These are phyloP conservation scores for Reutealis trisperma DNA, from an alignment of 345 rosid species.

Conservation along the genomic window DNA sequence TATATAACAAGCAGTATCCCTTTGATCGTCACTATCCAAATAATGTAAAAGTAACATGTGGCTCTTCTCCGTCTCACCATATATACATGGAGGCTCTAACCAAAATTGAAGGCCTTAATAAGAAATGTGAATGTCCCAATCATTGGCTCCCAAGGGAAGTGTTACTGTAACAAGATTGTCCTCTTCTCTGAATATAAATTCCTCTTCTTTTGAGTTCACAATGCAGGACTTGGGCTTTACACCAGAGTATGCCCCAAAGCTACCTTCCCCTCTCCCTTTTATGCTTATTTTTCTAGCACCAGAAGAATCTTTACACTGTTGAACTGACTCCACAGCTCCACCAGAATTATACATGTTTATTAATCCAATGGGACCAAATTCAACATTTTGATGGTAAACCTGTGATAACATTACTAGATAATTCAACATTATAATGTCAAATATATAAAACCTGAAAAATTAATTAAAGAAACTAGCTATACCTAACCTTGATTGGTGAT, in stretches of 20 bases:
- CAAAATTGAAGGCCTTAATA: constrained; percentile 22
- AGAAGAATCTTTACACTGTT: neutral
- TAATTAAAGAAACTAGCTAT: neutral
- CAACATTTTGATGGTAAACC: constrained; percentile 37
- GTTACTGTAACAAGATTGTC: constrained; percentile 33
- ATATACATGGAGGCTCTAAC: no score
- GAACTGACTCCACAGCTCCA: constrained; percentile 45
- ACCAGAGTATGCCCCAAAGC: constrained; percentile 49
- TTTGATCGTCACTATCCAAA: no score
- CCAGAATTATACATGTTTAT: constrained; percentile 56
- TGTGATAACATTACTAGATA: neutral
- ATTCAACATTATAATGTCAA: no score
- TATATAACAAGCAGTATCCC: no score
- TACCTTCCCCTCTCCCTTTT: constrained; percentile 48
- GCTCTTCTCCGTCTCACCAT: no score
- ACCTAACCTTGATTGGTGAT: constrained; percentile 54
- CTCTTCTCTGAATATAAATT: constrained; percentile 27
- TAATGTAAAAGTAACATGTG: no score
- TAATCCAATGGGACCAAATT: constrained; percentile 56
- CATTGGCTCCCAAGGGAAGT: constrained; percentile 25
- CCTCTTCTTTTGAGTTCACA: constrained; percentile 27
- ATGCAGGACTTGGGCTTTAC: constrained; percentile 38
- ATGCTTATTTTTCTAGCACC: constrained; percentile 18
- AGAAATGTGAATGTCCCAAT: constrained; percentile 41
- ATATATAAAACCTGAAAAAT: neutral